Evolutionary conservation across 192 early-diverging fungal species (phyloP).

Genomic region (Chytriomyces confervae): DNA sequence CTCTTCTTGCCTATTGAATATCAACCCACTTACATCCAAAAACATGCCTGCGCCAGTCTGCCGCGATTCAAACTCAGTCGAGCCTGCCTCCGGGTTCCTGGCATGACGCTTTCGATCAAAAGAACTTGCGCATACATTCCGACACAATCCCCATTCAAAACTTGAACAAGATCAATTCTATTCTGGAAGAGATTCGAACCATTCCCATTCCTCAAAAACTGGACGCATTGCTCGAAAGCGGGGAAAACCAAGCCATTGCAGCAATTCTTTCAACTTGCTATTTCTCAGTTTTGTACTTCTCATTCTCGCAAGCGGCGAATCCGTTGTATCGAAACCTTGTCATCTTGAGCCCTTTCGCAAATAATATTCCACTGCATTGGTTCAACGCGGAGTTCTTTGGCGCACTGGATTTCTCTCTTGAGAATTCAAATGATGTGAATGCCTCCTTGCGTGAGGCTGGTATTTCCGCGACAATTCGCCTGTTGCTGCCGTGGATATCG

Average conservation of each 20-base stretch:
- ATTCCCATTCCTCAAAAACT: not conserved
- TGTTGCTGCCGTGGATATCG: no score
- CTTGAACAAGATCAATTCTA: not conserved
- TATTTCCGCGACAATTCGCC: no score
- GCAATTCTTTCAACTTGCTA: constrained; percentile 10
- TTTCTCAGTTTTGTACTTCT: constrained; percentile 12
- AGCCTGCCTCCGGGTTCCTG: not conserved
- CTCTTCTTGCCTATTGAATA: no score
- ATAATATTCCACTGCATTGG: constrained; percentile 5
- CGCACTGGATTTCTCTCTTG: not conserved
- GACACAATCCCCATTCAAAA: not conserved
- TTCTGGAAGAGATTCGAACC: constrained; percentile 13
- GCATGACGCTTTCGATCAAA: not conserved
- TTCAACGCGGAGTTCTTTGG: constrained; percentile 10
- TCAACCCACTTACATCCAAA: not conserved
- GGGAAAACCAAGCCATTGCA: not conserved
- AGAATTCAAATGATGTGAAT: no score
- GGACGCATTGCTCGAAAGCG: not conserved
- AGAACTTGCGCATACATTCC: not conserved
- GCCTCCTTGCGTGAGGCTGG: no score
- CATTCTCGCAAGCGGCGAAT: not conserved
- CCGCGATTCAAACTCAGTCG: not conserved
- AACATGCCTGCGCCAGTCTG: not conserved
- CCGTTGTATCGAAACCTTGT: constrained; percentile 1
- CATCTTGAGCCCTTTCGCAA: constrained; percentile 3